Base-by-base conservation (phyloP, 2,329 filamentous ascomycete genomes). In the Aspergillus amoenus region DNA sequence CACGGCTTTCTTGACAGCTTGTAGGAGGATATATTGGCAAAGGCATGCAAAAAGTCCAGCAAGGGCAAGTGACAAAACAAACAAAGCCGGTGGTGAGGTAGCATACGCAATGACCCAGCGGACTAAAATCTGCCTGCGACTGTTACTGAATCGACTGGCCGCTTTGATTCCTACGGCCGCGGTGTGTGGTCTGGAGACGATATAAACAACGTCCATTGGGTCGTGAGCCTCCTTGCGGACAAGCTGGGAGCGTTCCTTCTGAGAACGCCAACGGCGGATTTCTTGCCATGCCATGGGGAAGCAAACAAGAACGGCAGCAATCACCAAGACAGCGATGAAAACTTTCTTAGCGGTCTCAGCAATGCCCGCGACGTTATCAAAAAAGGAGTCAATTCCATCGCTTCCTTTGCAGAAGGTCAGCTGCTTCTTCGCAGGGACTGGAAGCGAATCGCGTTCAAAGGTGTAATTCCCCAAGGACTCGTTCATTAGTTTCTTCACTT, bases 351-450 rank as follows among this genome's bases (percentile, higher is more conserved):
- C 89, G 18, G 83, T 82, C 53, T 81, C 76, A n/a, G 88, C 84
- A 44, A 91, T 80, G 24, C 84, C 76, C 50, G 85, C 84, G 1
- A 97, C 80, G 12, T 81, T 81, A 56, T 87, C 79, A 73, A 99
- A 99, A 79, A 97, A 97, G 62, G 87, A 81, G 68, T 88, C 86
- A 73, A 99, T 89, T 32, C 84, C 86, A 63, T 90, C 83, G 75
- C 94, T 91, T 70, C 91, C 86, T 42, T 91, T 91, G 79, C 94
- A 99, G 78, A 99, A 97, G 1, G 83, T 88, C 52, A 99, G 80
- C 39, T 86, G 79, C 73, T 95, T 83, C 78, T 96, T 96, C 65
- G 88, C 78, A 1, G 94, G 92, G 3, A 96, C 82, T 0, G 93
- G 91, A 66, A 99, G 93, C 9, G 88, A 75, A 12, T 84, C 84